Evolutionary conservation across 371 early-diverging fungal genomes (phyloP), one percentile per base, ranked within the genome.

Genomic region (Rhizopus microsporus): DNA sequence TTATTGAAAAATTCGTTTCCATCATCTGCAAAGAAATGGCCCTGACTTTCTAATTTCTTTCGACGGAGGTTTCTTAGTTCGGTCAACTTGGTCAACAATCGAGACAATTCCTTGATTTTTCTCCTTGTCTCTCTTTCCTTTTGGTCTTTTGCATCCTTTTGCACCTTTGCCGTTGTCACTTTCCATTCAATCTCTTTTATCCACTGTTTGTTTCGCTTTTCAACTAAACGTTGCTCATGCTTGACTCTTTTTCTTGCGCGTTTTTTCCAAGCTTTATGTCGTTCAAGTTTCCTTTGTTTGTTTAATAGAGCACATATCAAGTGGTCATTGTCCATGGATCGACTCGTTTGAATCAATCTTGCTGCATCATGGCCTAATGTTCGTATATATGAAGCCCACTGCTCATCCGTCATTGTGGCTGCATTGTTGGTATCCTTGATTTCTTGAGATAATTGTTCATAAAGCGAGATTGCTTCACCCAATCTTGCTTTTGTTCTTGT

Each of bases 11-110:
- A 81, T 13, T 68, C 68, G 40, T 78, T 65, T 4, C 75, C 81
- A 48, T 74, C 70, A 8, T 78, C 82, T 1, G 78, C 69, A 55
- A 79, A 81, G 60, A 77, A 81, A 54, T 77, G 82, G 2, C 80
- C 81, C 38, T 65, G 38, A 32, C 56, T 39, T 38, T 66, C 57
- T 12, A 65, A 34, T 44, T 59, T 53, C 54, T 63, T 59, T 29
- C 65, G 54, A 4, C 64, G 45, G 9, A 68, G 38, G 9, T 38
- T 7, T 35, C 54, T 43, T 57, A 59, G 50, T 13, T 47, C 51
- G 5, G 52, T 61, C 34, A 62, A 38, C 57, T 49, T 54, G 29
- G 46, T 30, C 30, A 59, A 7, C 3, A 51, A 34, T 38, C 50
- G 38, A n/a, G 68, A 51, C 7, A 56, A 29, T 8, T 54, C 58